Percentiles rank a stretch among this genome's conserved stretches.
These are phyloP conservation scores for Eremothecium cymbalariae DNA, from an alignment of 1,139 yeast genomes.

Conservation along the genomic window DNA sequence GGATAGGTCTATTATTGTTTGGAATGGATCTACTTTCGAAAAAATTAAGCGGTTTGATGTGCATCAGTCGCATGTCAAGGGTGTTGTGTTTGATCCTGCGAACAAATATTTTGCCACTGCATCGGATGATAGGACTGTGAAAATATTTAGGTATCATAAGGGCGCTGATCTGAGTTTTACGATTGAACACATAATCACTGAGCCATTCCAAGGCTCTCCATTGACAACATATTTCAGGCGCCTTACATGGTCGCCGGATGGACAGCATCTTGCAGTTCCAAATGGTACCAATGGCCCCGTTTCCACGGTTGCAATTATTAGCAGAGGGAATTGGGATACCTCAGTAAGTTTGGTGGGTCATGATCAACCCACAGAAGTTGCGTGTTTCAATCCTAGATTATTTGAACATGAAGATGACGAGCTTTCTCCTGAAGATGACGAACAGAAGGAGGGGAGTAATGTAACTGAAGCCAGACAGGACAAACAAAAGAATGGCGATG, in stretches of 20 bases:
- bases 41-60: constrained; percentile 80
- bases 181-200: constrained; percentile 71
- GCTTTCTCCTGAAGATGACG: constrained; percentile 7
- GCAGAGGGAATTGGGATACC: constrained; percentile 89
- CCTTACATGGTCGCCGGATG: constrained; percentile 97
- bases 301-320: constrained; percentile 77
- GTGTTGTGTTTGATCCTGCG: constrained; percentile 95
- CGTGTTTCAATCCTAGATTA: constrained; percentile 72
- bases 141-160: constrained; percentile 78
- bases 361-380: constrained; percentile 94
- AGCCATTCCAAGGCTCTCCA: constrained; percentile 85
- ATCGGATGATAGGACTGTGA: constrained; percentile 86
- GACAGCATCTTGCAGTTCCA: constrained; percentile 91
- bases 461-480: constrained; percentile 15
- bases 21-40: constrained; percentile 92
- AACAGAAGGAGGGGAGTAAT: constrained; percentile 6
- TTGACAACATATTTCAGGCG: constrained; percentile 86
- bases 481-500: constrained; percentile 30
- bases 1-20: constrained; percentile 82
- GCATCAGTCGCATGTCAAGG: constrained; percentile 93
- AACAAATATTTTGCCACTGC: constrained; percentile 95
- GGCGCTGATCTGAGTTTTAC: constrained; percentile 73
- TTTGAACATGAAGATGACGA: constrained; percentile 34
- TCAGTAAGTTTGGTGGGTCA: constrained; percentile 88
- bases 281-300: constrained; percentile 97